These are phyloP conservation scores for Sarcomyxa edulis DNA, from an alignment of 768 basidiomycete species.

Conservation along the genomic window DNA sequence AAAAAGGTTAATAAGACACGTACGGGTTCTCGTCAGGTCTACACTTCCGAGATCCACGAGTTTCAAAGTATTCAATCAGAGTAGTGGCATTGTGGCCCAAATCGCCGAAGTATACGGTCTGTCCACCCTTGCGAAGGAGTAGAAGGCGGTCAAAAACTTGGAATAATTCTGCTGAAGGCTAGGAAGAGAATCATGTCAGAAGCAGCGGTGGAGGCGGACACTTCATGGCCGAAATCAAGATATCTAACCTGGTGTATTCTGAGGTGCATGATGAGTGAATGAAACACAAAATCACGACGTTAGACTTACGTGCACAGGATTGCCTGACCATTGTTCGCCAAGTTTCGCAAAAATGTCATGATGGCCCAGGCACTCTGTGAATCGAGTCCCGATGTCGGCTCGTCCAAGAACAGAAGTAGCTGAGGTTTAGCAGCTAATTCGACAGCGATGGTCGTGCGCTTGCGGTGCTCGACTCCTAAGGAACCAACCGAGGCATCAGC, in stretches of 20 bases:
- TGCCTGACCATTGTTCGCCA: slow-evolving; percentile 79
- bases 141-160: slow-evolving; percentile 76
- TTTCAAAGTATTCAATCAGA: slow-evolving; percentile 71
- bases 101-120: slow-evolving; percentile 72
- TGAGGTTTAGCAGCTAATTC: slow-evolving; percentile 76
- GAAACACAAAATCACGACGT: slow-evolving; percentile 15
- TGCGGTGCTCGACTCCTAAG: slow-evolving; percentile 51
- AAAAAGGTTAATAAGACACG: slow-evolving; percentile 9
- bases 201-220: background rate
- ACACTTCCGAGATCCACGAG: slow-evolving; percentile 60
- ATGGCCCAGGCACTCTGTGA: slow-evolving; percentile 87
- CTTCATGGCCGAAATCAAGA: too few species aligned
- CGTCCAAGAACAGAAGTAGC: slow-evolving; percentile 80
- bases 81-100: slow-evolving; percentile 58
- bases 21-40: slow-evolving; percentile 70
- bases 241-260: slow-evolving; percentile 40
- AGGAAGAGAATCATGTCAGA: slow-evolving; percentile 25
- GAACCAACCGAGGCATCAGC: slow-evolving; percentile 58
- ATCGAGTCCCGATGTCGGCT: slow-evolving; percentile 87
- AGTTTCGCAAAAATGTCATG: slow-evolving; percentile 62
- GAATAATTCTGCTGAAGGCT: slow-evolving; percentile 83
- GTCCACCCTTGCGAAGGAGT: slow-evolving; percentile 73
- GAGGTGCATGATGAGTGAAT: background rate
- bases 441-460: slow-evolving; percentile 69
- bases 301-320: slow-evolving; percentile 75